Conservation (phyloP, 371 early-diverging fungal species). For the Apophysomyces ossiformis region DNA sequence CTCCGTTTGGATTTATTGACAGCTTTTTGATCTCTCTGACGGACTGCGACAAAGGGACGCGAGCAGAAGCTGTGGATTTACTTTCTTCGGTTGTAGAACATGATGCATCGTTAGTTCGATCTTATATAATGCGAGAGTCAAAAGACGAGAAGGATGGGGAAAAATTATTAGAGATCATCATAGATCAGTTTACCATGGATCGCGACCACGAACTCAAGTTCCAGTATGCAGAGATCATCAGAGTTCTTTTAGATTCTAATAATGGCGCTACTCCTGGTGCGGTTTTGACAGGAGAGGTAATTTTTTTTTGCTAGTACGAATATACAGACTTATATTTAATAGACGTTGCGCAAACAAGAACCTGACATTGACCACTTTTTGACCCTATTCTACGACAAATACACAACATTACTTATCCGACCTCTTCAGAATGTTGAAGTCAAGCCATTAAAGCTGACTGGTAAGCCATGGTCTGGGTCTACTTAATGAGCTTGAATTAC, state of each 20-base stretch:
- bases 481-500: not conserved
- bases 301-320: slow-evolving; percentile 1
- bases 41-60: slow-evolving; percentile 54
- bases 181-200: slow-evolving; percentile 65
- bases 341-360: slow-evolving; percentile 43
- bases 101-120: slow-evolving; percentile 76
- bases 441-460: slow-evolving; percentile 33
- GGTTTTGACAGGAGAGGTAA: slow-evolving; percentile 32
- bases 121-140: slow-evolving; percentile 68
- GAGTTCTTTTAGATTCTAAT: slow-evolving; percentile 73
- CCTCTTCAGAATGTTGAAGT: slow-evolving; percentile 59
- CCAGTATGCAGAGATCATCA: slow-evolving; percentile 76
- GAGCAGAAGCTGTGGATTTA: slow-evolving; percentile 70
- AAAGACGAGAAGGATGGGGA: slow-evolving; percentile 36
- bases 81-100: slow-evolving; percentile 78
- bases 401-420: slow-evolving; percentile 56
- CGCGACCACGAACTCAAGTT: slow-evolving; percentile 66
- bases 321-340: slow-evolving; percentile 6
- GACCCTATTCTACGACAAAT: slow-evolving; percentile 72
- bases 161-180: slow-evolving; percentile 63
- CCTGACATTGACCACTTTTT: slow-evolving; percentile 78
- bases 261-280: slow-evolving; percentile 26
- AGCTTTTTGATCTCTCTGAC: slow-evolving; percentile 70
- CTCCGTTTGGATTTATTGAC: slow-evolving; percentile 76
- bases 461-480: slow-evolving; percentile 16